These are phyloP conservation scores for Sporothrix brunneoviolacea DNA, from an alignment of 2,329 filamentous ascomycete species.

Conservation along the genomic window DNA sequence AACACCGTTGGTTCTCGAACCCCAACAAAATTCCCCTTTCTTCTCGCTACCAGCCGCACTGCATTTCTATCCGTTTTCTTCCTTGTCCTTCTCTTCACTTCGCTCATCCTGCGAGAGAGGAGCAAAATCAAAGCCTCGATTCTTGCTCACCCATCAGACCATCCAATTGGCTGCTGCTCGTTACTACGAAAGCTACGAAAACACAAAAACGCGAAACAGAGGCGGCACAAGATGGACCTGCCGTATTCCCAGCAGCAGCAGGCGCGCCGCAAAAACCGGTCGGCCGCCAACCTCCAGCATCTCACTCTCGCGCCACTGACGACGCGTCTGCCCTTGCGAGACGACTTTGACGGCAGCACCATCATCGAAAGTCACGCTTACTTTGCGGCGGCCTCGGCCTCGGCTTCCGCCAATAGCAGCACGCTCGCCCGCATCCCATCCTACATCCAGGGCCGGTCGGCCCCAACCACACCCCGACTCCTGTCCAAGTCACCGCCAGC, in stretches of 20 bases:
- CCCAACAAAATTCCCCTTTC: conserved; percentile 2
- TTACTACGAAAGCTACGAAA: background rate
- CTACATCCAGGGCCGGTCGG: conserved; percentile 56
- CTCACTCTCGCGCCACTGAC: conserved; percentile 59
- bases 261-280: conserved; percentile 51
- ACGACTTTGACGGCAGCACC: conserved; percentile 33
- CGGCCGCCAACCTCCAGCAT: conserved; percentile 52
- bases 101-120: too few species aligned
- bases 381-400: conserved; percentile 34
- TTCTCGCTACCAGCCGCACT: background rate
- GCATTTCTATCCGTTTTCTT: too few species aligned
- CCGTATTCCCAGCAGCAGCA: conserved; percentile 56
- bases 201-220: background rate
- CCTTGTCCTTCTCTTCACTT: too few species aligned
- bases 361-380: conserved; percentile 12
- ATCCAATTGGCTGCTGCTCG: too few species aligned
- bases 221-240: conserved; percentile 45
- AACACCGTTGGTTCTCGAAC: background rate
- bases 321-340: conserved; percentile 51
- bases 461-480: conserved; percentile 57
- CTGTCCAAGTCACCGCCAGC: conserved; percentile 51
- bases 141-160: too few species aligned
- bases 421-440: conserved; percentile 36
- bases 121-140: too few species aligned
- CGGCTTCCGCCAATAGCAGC: conserved; percentile 15